phyloP scores from a whole-genome alignment of 2,329 filamentous ascomycete species.

The Sporothrix sp. region DNA sequence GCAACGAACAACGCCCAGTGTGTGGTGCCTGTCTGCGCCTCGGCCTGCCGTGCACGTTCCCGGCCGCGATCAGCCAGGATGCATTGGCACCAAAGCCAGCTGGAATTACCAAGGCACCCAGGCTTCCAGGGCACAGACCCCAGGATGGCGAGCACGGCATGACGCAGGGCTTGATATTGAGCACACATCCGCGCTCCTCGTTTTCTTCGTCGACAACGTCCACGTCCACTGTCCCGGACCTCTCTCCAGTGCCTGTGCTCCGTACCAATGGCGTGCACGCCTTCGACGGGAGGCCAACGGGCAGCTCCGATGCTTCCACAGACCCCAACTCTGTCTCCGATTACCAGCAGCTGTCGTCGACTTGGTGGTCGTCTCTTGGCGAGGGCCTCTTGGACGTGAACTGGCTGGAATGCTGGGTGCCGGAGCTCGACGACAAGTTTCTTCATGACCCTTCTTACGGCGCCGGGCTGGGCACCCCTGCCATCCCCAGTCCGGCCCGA shows the following conservation, averaged over 20 bases:
- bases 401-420: slow-evolving; percentile 8
- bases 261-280: too few species aligned
- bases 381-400: slow-evolving; percentile 11
- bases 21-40: slow-evolving; percentile 8
- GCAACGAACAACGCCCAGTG: slow-evolving; percentile 2
- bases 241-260: too few species aligned
- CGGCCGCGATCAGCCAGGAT: background rate
- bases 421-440: background rate
- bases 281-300: too few species aligned
- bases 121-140: too few species aligned
- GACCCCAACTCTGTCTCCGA: background rate
- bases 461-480: background rate
- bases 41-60: background rate
- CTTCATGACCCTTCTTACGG: background rate
- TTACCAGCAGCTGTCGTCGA: background rate
- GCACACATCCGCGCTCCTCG: too few species aligned
- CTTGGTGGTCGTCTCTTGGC: slow-evolving; percentile 8
- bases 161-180: too few species aligned
- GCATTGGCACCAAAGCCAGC: too few species aligned
- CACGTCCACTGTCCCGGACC: too few species aligned
- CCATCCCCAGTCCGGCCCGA: background rate
- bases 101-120: too few species aligned
- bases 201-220: too few species aligned
- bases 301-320: too few species aligned
- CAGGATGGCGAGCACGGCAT: too few species aligned